phyloP scores from a whole-genome alignment of 2,329 filamentous ascomycete species.

The Aspergillus novofumigatus region DNA sequence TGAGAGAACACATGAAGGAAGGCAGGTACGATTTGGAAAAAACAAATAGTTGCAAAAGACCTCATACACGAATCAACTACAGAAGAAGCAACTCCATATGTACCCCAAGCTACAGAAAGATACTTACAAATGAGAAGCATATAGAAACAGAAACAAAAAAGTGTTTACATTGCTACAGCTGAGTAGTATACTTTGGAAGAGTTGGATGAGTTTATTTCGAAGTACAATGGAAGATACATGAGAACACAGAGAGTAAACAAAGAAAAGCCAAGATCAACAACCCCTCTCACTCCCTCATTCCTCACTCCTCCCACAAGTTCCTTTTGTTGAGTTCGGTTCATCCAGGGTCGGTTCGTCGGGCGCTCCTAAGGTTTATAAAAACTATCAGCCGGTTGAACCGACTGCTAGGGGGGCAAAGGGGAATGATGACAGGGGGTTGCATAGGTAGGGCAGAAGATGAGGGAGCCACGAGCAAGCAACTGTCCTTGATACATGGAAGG shows the following conservation, averaged over 20 bases:
- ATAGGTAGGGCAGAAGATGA: neutral
- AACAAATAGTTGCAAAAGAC: neutral
- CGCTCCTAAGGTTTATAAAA: neutral
- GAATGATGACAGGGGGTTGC: neutral
- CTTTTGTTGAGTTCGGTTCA: neutral
- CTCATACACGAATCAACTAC: neutral
- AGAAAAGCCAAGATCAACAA: neutral
- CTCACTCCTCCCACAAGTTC: neutral
- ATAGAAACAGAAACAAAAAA: neutral
- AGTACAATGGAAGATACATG: neutral
- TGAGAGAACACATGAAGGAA: neutral
- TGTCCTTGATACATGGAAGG: neutral
- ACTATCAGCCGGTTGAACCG: neutral
- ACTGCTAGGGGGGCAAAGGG: neutral
- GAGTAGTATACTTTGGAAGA: neutral
- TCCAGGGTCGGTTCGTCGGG: neutral
- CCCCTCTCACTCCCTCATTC: neutral
- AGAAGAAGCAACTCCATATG: neutral
- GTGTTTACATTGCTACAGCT: neutral
- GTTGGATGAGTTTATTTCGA: neutral
- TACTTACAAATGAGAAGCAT: neutral
- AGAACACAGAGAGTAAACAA: neutral
- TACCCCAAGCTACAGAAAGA: neutral
- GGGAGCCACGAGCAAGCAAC: neutral
- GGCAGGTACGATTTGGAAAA: neutral